Evolutionary conservation across 163 green algal genomes (phyloP).

Genomic region (Chlorella variabilis): DNA sequence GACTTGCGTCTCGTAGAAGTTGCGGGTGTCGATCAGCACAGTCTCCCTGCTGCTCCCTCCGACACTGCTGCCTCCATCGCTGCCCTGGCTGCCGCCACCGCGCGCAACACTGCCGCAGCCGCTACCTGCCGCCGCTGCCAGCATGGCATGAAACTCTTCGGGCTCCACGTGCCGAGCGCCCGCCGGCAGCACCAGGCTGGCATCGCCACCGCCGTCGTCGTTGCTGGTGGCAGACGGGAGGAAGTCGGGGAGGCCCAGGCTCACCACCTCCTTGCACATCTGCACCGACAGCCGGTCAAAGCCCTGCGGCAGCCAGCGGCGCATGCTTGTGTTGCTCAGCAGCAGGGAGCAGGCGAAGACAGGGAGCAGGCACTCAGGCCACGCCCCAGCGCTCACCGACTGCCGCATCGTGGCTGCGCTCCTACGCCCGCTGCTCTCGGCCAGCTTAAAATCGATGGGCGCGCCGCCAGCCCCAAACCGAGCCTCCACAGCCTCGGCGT

Average conservation of each 20-base stretch:
- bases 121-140: constrained; percentile 32
- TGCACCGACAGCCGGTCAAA: constrained; percentile 59
- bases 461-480: constrained; percentile 22
- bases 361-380: too few relatives aligned
- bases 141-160: constrained; percentile 64
- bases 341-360: too few relatives aligned
- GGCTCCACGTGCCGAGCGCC: constrained; percentile 53
- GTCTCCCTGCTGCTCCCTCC: constrained; percentile 11
- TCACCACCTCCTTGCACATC: constrained; percentile 70
- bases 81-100: not conserved
- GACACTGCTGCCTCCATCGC: not conserved
- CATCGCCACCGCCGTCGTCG: not conserved
- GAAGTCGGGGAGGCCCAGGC: constrained; percentile 42
- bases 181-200: not conserved
- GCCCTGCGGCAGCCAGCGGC: not conserved
- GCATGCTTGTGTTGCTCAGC: too few relatives aligned
- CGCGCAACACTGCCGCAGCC: too few relatives aligned
- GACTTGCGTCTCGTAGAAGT: constrained; percentile 82
- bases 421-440: constrained; percentile 25
- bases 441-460: constrained; percentile 75
- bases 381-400: constrained; percentile 10
- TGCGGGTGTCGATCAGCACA: constrained; percentile 79
- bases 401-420: constrained; percentile 40
- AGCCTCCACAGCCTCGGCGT: constrained; percentile 49
- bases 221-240: not conserved